Base-by-base conservation (phyloP, 768 basidiomycete genomes). In the Coprinellus aureogranulatus region DNA sequence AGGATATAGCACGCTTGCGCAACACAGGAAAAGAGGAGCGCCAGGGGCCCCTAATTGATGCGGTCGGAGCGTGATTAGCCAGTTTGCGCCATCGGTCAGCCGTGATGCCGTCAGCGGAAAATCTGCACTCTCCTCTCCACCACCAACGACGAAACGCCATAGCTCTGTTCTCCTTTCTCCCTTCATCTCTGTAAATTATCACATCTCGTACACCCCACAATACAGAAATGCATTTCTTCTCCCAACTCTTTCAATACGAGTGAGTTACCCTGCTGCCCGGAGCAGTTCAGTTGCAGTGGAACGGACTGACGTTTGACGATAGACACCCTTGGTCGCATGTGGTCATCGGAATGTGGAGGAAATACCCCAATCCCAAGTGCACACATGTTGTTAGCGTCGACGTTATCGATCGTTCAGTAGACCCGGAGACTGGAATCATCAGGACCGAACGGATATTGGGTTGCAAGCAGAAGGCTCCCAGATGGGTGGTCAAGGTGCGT, bases 321-420 rank as follows among this genome's bases (percentile, higher is more conserved):
- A 97, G 94, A 60, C 92, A 94, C 68, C 82, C 92, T 41, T 95
- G 94, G 88, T 81, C 87, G 59, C 92, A 93, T 76, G 92, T 95
- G 63, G 86, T 94, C 60, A 88, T 90, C 67, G 91, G 90, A 62
- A 90, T 96, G 81, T 94, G 92, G 89, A 87, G 89, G 63, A 97
- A 97, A 80, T 97, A 97, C 72, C 94, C 94, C 52, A 96, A 96
- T 70, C 89, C 93, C 53, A 90, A 90, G 66, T 93, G 92, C 73
- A 83, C 89, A 23, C 92, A 94, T 70, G 92, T 94, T 63, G 78
- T 92, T 63, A 90, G 89, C 62, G 82, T 94, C 67, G 92, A 94
- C 71, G 92, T 94, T 27, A 59, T 96, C 55, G 89, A 93, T 75
- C 87, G 94, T 61, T 81, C 87, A 12, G 80, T 96, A 12, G 87